Evolutionary conservation across 2,329 filamentous ascomycete genomes (phyloP).

Genomic region (Volutella citrinella): DNA sequence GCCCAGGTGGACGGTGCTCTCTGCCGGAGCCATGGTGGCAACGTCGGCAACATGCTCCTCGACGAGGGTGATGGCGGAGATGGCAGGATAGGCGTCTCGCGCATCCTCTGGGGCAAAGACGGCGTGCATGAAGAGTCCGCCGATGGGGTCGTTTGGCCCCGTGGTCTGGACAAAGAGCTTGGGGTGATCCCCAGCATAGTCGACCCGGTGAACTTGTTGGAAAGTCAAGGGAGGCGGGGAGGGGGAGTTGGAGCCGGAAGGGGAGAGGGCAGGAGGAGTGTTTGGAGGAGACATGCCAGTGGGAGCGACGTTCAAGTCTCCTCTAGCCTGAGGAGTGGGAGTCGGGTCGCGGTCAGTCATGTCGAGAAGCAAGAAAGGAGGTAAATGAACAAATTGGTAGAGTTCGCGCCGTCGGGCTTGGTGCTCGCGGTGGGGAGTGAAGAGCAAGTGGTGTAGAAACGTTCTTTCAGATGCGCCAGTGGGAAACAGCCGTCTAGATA

Average conservation of each 20-base stretch:
- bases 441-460: too few species aligned
- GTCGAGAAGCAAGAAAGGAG: too few species aligned
- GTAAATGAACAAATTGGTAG: too few species aligned
- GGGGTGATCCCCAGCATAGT: conserved; percentile 13
- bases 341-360: too few species aligned
- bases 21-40: conserved; percentile 9
- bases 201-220: conserved; percentile 17
- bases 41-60: conserved; percentile 7
- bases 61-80: conserved; percentile 6
- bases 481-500: too few species aligned
- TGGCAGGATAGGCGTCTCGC: background rate
- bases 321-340: too few species aligned
- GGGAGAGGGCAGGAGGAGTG: conserved; percentile 3
- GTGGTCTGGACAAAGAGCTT: conserved; percentile 18
- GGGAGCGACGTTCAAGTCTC: too few species aligned
- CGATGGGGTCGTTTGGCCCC: conserved; percentile 2
- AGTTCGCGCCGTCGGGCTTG: too few species aligned
- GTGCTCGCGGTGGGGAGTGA: too few species aligned
- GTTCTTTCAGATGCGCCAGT: too few species aligned
- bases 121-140: conserved; percentile 13
- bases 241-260: conserved; percentile 3
- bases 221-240: background rate
- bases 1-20: conserved; percentile 15
- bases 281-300: background rate
- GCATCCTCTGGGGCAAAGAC: background rate